phyloP scores from a whole-genome alignment of 2,329 filamentous ascomycete genomes.

The Phoma sp. region DNA sequence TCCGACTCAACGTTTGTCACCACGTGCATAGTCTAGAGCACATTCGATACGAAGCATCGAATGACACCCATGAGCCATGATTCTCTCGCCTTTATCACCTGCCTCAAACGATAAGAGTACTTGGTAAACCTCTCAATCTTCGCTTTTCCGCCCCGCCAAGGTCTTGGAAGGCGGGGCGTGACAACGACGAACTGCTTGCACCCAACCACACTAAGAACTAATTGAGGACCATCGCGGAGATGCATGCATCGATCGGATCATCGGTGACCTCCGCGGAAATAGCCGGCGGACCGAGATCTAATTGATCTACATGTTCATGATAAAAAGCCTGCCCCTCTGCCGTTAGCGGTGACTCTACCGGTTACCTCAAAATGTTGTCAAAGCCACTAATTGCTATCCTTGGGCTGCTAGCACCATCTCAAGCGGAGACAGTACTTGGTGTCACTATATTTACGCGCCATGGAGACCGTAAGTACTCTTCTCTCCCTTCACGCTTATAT shows the following conservation, averaged over 20 bases:
- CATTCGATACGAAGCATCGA: neutral
- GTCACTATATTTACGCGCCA: neutral
- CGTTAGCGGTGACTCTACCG: no score
- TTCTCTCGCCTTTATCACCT: neutral
- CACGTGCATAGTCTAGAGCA: neutral
- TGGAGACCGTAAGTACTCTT: neutral
- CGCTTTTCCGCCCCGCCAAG: constrained; percentile 5
- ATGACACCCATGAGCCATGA: neutral
- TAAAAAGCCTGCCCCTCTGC: neutral
- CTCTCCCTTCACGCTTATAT: constrained; percentile 27
- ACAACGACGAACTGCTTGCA: neutral
- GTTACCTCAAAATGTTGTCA: neutral
- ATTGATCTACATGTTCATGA: neutral
- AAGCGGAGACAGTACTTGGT: constrained; percentile 1
- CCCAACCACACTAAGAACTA: neutral
- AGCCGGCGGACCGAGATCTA: neutral
- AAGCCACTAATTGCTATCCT: neutral
- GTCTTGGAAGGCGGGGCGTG: constrained; percentile 5
- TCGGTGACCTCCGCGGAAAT: neutral
- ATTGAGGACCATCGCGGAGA: constrained; percentile 57
- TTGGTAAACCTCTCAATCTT: neutral
- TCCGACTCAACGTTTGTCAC: no score
- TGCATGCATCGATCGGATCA: constrained; percentile 43
- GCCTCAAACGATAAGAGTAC: neutral
- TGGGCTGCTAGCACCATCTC: neutral